Evolutionary conservation across 2,329 filamentous ascomycete genomes (phyloP), one percentile per base, ranked within the genome.

Genomic region (Triangularia setosa): DNA sequence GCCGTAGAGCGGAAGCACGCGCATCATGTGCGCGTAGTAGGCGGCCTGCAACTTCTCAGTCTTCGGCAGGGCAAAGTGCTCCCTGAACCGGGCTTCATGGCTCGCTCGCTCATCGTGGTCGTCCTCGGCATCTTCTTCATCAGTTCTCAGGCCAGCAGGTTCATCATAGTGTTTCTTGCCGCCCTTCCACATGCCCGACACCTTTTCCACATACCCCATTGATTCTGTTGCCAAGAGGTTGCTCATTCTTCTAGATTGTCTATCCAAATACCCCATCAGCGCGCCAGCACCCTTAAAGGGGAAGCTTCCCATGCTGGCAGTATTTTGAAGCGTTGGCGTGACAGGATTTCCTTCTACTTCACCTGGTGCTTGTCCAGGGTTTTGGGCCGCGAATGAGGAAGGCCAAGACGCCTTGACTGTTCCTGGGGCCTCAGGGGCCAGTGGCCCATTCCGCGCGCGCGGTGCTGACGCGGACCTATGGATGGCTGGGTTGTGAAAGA

Each of bases 111-210:
- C 83, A n/a, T 82, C 80, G n/a, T 83, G 81, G 53, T 83, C 82
- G 25, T 83, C 81, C 4, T 80, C 77, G 27, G 82, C 80, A 23
- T 77, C 73, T n/a, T 85, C 82, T 16, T 87, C 84, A 54, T 87
- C 84, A 1, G 80, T 79, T 28, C 78, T 79, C 52, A 84, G 77
- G 23, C 79, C 83, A 54, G 79, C 75, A 2, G 82, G 81, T 53
- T 86, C 90, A 58, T 90, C 88, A 72, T 98, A 99, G 76, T 98
- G 94, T 72, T 90, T 93, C 71, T 90, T 89, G 12, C 92, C 92
- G 33, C 95, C 95, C 69, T 93, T 91, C 87, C 95, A 95, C 91
- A 98, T 98, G 40, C 93, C 94, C 0, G 94, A 96, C 0, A 98
- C 93, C 76, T 97, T 98, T 73, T 96, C 93, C 30, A 97, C 90